A percentile compares a stretch with the other conserved stretches of the same genome.
Evolutionary conservation across 495 filamentous ascomycete species (phyloP).

Genomic region (Podospora appendiculata): DNA sequence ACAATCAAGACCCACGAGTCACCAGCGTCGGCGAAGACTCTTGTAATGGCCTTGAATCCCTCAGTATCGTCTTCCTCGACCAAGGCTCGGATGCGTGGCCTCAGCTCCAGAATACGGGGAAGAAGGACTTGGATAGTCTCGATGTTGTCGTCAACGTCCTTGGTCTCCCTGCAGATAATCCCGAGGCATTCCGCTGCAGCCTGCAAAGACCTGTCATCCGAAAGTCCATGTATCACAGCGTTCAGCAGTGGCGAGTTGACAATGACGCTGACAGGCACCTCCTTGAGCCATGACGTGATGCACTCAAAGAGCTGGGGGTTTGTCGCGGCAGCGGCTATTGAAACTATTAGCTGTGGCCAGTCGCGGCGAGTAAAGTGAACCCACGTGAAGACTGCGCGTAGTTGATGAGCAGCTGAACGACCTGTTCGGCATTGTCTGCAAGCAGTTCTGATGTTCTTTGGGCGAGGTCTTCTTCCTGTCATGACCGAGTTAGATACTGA

Average conservation of each 20-base stretch:
- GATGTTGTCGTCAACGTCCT: constrained; percentile 83
- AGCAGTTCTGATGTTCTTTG: constrained; percentile 78
- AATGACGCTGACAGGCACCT: constrained; percentile 76
- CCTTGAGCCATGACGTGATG: constrained; percentile 91
- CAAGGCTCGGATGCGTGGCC: constrained; percentile 67
- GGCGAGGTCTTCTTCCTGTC: constrained; percentile 86
- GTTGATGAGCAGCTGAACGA: constrained; percentile 74
- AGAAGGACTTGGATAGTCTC: constrained; percentile 77
- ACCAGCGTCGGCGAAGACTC: constrained; percentile 87
- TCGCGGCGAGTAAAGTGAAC: constrained; percentile 13
- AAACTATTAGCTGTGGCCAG: neutral
- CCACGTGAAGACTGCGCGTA: constrained; percentile 87
- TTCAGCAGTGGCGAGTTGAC: constrained; percentile 80
- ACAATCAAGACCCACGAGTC: constrained; percentile 90
- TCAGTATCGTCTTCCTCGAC: constrained; percentile 80
- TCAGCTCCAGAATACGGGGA: constrained; percentile 69
- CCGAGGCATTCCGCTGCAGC: constrained; percentile 90
- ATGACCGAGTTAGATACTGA: constrained; percentile 45
- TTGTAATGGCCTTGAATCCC: constrained; percentile 76
- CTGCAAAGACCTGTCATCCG: constrained; percentile 69
- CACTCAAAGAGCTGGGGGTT: constrained; percentile 91
- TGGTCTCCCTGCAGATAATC: constrained; percentile 83
- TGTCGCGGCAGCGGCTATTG: constrained; percentile 55
- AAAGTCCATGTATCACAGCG: constrained; percentile 68
- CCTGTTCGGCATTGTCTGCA: constrained; percentile 79